Conservation (phyloP, 2,329 filamentous ascomycete genomes). For the Cladophialophora psammophila region DNA sequence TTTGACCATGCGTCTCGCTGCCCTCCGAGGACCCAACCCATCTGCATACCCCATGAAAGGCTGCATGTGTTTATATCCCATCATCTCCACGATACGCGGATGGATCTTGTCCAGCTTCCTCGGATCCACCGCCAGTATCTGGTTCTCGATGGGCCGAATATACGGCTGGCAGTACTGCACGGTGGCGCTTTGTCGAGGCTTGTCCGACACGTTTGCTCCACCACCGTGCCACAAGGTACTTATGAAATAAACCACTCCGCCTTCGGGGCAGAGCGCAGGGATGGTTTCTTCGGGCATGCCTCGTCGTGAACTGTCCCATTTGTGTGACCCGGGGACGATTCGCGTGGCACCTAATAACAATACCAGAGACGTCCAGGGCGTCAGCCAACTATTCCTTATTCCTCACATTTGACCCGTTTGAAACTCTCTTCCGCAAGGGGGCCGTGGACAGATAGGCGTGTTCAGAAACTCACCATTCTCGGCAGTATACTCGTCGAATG, state of each 20-base stretch:
- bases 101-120: constrained; percentile 44
- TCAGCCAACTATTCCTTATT: not conserved
- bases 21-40: constrained; percentile 43
- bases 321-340: constrained; percentile 48
- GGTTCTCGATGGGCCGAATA: constrained; percentile 46
- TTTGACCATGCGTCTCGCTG: constrained; percentile 42
- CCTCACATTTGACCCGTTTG: constrained; percentile 37
- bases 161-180: constrained; percentile 55
- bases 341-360: constrained; percentile 39
- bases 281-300: constrained; percentile 43
- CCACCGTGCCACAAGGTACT: constrained; percentile 51
- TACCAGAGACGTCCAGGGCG: not conserved
- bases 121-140: constrained; percentile 46
- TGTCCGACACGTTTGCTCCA: constrained; percentile 45
- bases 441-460: too few species aligned
- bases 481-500: constrained; percentile 37
- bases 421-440: too few species aligned
- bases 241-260: constrained; percentile 49
- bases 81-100: constrained; percentile 45
- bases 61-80: constrained; percentile 45
- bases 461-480: constrained; percentile 41
- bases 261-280: constrained; percentile 48
- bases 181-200: constrained; percentile 47
- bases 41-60: constrained; percentile 47
- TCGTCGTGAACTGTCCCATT: constrained; percentile 44